Percentiles rank a stretch among this genome's conserved stretches.
Evolutionary conservation across 2,329 filamentous ascomycete species (phyloP).

Genomic region (Aspergillus texensis): DNA sequence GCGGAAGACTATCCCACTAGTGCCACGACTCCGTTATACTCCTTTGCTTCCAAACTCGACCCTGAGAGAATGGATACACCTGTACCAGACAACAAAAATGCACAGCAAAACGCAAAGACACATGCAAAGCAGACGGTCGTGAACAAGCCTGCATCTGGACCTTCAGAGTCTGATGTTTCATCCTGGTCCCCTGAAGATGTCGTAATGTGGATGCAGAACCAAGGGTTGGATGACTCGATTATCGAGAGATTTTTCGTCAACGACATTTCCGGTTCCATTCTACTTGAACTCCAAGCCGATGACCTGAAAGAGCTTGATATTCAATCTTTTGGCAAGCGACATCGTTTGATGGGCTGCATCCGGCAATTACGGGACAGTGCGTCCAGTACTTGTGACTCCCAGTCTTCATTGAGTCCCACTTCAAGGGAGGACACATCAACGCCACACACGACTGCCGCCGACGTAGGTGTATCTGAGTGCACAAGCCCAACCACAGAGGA

Average conservation of each 20-base stretch:
- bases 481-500: constrained; percentile 15
- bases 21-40: constrained; percentile 15
- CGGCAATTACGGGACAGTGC: constrained; percentile 49
- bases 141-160: neutral
- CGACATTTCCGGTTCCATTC: constrained; percentile 85
- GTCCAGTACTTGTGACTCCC: constrained; percentile 8
- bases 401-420: constrained; percentile 9
- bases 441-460: constrained; percentile 15
- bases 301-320: constrained; percentile 69
- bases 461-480: constrained; percentile 15
- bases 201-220: constrained; percentile 15
- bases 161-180: constrained; percentile 23
- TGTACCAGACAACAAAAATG: constrained; percentile 19
- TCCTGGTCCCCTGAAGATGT: constrained; percentile 29
- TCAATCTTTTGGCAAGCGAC: constrained; percentile 64
- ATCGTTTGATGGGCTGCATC: constrained; percentile 61
- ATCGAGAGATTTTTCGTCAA: constrained; percentile 87
- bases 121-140: neutral
- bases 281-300: constrained; percentile 89
- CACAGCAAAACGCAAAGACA: neutral
- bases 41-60: constrained; percentile 15
- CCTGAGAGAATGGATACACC: constrained; percentile 24
- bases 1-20: constrained; percentile 19
- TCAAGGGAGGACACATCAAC: constrained; percentile 16
- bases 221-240: constrained; percentile 52